Evolutionary conservation across 2,329 filamentous ascomycete genomes (phyloP).

Genomic region (Aspergillus novoparasiticus): DNA sequence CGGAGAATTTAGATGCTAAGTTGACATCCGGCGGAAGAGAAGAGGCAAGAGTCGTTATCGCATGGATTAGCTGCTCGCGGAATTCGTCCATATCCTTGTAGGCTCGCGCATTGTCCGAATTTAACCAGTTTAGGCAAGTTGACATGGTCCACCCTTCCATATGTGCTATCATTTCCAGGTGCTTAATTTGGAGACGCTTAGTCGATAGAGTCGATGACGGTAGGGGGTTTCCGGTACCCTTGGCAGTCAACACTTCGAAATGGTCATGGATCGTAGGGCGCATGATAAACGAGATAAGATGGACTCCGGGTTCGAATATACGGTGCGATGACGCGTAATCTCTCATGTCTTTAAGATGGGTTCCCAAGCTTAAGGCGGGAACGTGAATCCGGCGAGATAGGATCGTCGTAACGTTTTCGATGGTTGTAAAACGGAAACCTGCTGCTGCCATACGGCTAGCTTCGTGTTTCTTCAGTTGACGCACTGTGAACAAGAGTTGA

Average conservation of each 20-base stretch:
- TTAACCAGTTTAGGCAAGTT: constrained; percentile 39
- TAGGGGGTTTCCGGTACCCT: constrained; percentile 59
- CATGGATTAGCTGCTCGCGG: constrained; percentile 51
- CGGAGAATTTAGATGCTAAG: constrained; percentile 38
- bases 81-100: constrained; percentile 34
- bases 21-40: constrained; percentile 46
- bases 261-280: constrained; percentile 55
- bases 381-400: constrained; percentile 77
- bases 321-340: constrained; percentile 48
- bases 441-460: constrained; percentile 66
- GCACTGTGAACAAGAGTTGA: constrained; percentile 79
- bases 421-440: constrained; percentile 77
- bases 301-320: constrained; percentile 39
- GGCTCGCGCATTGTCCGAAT: constrained; percentile 26
- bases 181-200: constrained; percentile 56
- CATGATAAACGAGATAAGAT: constrained; percentile 48
- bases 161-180: constrained; percentile 54
- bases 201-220: constrained; percentile 61
- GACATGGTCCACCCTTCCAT: constrained; percentile 46
- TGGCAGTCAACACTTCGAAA: constrained; percentile 66
- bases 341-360: constrained; percentile 66
- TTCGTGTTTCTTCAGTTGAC: constrained; percentile 61
- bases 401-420: constrained; percentile 67
- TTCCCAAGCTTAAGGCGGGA: constrained; percentile 61
- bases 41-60: constrained; percentile 40